Conservation (phyloP, 495 filamentous ascomycete species). For the Thermochaetoides thermophila region DNA sequence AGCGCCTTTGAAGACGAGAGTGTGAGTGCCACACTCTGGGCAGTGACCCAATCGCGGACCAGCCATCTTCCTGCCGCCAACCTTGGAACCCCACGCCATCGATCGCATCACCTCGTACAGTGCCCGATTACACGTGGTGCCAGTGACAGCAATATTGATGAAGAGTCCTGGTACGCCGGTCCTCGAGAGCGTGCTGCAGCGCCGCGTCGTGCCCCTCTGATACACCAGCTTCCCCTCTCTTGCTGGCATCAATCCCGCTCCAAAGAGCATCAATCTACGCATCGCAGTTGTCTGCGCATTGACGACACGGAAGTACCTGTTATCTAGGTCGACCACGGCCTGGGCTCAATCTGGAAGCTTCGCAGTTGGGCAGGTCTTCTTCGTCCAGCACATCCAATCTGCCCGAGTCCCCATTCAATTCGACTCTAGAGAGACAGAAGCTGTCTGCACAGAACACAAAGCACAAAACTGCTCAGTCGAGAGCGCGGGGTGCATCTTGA, state of each 20-base stretch:
- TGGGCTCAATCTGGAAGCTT: too few relatives aligned
- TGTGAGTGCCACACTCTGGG: too few relatives aligned
- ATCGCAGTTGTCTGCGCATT: too few relatives aligned
- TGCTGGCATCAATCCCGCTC: too few relatives aligned
- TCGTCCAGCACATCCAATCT: slow-evolving; percentile 1
- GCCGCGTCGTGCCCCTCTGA: slow-evolving; percentile 3
- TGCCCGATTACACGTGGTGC: slow-evolving; percentile 26
- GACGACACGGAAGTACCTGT: not conserved
- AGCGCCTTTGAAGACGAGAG: too few relatives aligned
- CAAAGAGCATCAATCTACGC: too few relatives aligned
- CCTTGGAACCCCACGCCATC: slow-evolving; percentile 14
- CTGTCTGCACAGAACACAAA: slow-evolving; percentile 4
- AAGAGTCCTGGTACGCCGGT: slow-evolving; percentile 8
- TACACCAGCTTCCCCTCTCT: not conserved
- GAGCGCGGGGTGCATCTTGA: too few relatives aligned
- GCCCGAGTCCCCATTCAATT: too few relatives aligned
- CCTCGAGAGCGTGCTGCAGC: slow-evolving; percentile 6
- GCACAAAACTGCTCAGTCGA: too few relatives aligned
- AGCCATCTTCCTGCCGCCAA: too few relatives aligned
- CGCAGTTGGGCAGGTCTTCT: not conserved
- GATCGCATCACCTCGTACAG: slow-evolving; percentile 7
- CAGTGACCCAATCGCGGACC: too few relatives aligned
- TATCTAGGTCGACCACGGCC: slow-evolving; percentile 2
- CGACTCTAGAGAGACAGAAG: slow-evolving; percentile 4
- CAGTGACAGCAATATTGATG: slow-evolving; percentile 15